These are phyloP conservation scores for Umbelopsis vinacea DNA, from an alignment of 192 early-diverging fungal genomes.

Conservation along the genomic window DNA sequence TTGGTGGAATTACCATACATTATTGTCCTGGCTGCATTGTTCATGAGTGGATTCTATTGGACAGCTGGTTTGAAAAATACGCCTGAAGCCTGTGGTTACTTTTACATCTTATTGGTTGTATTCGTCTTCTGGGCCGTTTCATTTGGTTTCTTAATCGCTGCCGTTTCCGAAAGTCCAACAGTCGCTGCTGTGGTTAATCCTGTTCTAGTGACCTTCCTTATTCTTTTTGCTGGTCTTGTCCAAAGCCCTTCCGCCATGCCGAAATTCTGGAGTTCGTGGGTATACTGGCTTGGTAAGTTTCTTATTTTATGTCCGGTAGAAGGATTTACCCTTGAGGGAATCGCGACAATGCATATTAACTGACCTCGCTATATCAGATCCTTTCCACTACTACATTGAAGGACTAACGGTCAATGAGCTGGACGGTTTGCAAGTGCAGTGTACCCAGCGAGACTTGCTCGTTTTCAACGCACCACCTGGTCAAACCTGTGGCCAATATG, in stretches of 20 bases:
- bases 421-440: slow-evolving; percentile 47
- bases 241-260: slow-evolving; percentile 65
- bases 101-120: slow-evolving; percentile 63
- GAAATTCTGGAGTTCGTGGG: slow-evolving; percentile 71
- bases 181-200: slow-evolving; percentile 69
- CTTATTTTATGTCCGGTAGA: slow-evolving; percentile 39
- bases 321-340: not conserved
- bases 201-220: slow-evolving; percentile 65
- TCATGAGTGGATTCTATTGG: slow-evolving; percentile 80
- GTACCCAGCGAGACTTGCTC: slow-evolving; percentile 55
- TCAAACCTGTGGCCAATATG: slow-evolving; percentile 66
- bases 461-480: slow-evolving; percentile 58
- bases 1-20: slow-evolving; percentile 73
- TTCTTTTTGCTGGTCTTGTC: slow-evolving; percentile 74
- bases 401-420: slow-evolving; percentile 66
- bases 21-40: slow-evolving; percentile 59
- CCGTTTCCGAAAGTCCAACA: slow-evolving; percentile 57
- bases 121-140: slow-evolving; percentile 68
- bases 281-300: slow-evolving; percentile 60
- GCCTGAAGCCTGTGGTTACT: slow-evolving; percentile 60
- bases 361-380: slow-evolving; percentile 42
- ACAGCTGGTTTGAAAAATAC: slow-evolving; percentile 61
- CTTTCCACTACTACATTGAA: slow-evolving; percentile 72
- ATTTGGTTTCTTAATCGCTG: slow-evolving; percentile 71
- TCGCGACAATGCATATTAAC: not conserved